These are phyloP conservation scores for Spatholobus suberectus DNA, from an alignment of 306 rosid genomes.

Conservation along the genomic window DNA sequence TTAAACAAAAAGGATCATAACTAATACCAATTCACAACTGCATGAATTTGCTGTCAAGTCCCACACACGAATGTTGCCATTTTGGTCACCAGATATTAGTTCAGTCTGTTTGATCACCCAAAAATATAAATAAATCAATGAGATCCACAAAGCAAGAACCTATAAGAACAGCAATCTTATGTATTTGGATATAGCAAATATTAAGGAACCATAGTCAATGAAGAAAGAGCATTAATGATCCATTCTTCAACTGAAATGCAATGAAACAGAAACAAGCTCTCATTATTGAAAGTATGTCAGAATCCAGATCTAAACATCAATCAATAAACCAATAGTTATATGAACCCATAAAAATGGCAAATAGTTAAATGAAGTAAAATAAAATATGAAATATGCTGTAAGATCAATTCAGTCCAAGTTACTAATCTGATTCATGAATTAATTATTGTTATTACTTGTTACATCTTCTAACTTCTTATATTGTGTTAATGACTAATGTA, in stretches of 20 bases:
- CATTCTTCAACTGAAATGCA: constrained; percentile 33
- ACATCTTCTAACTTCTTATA: constrained; percentile 25
- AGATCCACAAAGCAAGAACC: constrained; percentile 34
- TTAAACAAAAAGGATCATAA: background rate
- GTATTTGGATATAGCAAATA: constrained; percentile 18
- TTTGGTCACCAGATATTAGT: constrained; percentile 98
- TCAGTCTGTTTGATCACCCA: constrained; percentile 74
- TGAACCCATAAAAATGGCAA: constrained; percentile 17
- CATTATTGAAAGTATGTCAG: constrained; percentile 9
- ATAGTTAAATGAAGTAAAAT: constrained; percentile 8
- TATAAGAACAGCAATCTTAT: constrained; percentile 4
- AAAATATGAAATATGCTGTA: background rate
- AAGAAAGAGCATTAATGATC: constrained; percentile 28
- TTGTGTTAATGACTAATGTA: background rate
- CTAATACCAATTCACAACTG: constrained; percentile 94
- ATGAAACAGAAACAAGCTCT: background rate
- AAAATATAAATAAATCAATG: background rate
- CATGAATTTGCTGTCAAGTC: constrained; percentile 99
- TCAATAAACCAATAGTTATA: constrained; percentile 5
- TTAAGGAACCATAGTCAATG: constrained; percentile 5
- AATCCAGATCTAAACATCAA: constrained; percentile 34
- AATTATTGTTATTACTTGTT: background rate
- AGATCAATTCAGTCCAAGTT: constrained; percentile 13
- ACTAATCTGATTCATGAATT: constrained; percentile 15
- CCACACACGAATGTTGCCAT: constrained; percentile 99